A percentile compares a stretch with the other conserved stretches of the same genome.
Conservation (phyloP, 2,329 filamentous ascomycete genomes). For the Pseudogymnoascus sp. region DNA sequence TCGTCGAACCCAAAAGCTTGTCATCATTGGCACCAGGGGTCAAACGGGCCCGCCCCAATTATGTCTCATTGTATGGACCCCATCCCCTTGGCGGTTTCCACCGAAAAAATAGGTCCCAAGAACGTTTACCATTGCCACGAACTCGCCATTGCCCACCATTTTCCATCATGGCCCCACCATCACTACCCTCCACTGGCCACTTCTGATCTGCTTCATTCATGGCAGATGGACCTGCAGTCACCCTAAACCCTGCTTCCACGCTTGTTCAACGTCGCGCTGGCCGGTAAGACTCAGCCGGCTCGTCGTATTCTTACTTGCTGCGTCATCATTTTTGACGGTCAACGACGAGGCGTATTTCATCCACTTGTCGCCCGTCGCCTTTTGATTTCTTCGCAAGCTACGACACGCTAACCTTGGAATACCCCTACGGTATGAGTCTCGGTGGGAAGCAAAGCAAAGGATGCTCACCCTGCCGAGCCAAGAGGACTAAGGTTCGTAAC, state of each 20-base stretch:
- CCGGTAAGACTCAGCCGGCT: too few relatives aligned
- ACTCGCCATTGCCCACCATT: too few relatives aligned
- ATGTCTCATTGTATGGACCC: background rate
- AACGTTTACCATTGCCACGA: too few relatives aligned
- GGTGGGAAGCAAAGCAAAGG: conserved; percentile 37
- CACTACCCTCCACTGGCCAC: too few relatives aligned
- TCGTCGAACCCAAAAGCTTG: background rate
- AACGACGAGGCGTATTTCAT: background rate
- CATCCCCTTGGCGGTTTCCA: background rate
- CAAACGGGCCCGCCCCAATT: background rate
- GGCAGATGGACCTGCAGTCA: background rate
- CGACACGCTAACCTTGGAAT: background rate
- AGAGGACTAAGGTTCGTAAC: conserved; percentile 31
- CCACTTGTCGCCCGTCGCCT: background rate
- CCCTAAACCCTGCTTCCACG: too few relatives aligned
- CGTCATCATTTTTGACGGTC: background rate
- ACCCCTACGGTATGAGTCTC: conserved; percentile 29
- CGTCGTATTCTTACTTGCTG: background rate
- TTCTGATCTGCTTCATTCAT: background rate
- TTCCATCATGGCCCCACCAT: too few relatives aligned
- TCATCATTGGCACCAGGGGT: background rate
- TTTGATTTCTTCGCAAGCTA: background rate
- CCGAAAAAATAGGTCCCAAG: too few relatives aligned
- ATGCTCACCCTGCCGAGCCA: conserved; percentile 34
- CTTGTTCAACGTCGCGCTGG: too few relatives aligned